Base-by-base conservation (phyloP, 768 basidiomycete genomes). In the Dioszegia aurantiaca region DNA sequence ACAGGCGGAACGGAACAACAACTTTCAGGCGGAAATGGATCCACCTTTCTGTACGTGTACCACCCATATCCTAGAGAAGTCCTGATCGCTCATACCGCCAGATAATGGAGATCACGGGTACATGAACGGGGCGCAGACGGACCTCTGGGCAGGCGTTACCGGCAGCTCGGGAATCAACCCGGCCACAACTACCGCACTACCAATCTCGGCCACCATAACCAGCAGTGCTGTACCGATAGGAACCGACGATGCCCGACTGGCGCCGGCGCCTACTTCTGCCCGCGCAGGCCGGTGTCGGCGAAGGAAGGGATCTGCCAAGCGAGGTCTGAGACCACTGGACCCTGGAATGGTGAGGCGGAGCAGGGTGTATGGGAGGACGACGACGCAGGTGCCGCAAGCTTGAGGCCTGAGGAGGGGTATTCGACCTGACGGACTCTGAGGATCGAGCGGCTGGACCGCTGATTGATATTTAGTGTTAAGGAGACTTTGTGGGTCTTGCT, bases 41-140 rank as follows among this genome's bases (percentile, higher is more conserved):
- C 75, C 76, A 11, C 76, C 76, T 2, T 70, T 67, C 57, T 76
- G 63, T 70, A 24, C 58, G 68, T 57, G 11, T 0, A 21, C n/a
- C n/a, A n/a, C 1, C 26, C 26, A 21, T 31, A 40, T 4, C 23
- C 42, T n/a, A 33, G 11, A 10, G 1, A 1, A 14, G 2, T 11
- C 39, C n/a, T n/a, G 40, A 23, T 33, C 23, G 51, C 55, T 26
- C 28, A 44, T 23, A 33, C 8, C 61, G 5, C 9, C 37, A 67
- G 67, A 72, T 52, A 77, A 77, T 62, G 63, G 58, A 23, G 68
- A 58, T 3, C 76, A 75, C 56, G 76, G 76, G 10, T 76, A 69
- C 51, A 60, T 63, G 58, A 61, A 77, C 47, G 76, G 76, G n/a
- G 75, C 75, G 16, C 76, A 77, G 58, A 72, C 67, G 17, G 73